phyloP scores from a whole-genome alignment of 129 eudicot species.

The Escallonia herrerae region DNA sequence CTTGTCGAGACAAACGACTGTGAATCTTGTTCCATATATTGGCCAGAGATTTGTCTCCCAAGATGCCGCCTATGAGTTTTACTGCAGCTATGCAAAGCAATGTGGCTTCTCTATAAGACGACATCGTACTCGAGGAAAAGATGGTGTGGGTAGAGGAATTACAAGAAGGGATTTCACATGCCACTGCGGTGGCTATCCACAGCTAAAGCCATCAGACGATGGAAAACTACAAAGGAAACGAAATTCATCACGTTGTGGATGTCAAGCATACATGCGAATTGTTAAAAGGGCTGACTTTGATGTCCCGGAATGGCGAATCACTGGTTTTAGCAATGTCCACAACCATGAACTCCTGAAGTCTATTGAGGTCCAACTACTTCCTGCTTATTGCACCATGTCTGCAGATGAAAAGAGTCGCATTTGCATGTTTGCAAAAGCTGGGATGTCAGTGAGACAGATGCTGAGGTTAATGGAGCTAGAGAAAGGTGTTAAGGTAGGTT shows the following conservation, averaged over 20 bases:
- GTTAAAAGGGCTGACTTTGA: slow-evolving; percentile 65
- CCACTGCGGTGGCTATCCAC: slow-evolving; percentile 85
- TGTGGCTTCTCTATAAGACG: slow-evolving; percentile 86
- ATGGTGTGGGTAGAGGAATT: slow-evolving; percentile 83
- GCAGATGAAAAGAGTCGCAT: slow-evolving; percentile 84
- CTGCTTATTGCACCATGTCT: slow-evolving; percentile 60
- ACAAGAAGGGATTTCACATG: slow-evolving; percentile 86
- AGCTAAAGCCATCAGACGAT: slow-evolving; percentile 62
- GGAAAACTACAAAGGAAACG: slow-evolving; percentile 76
- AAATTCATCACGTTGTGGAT: slow-evolving; percentile 83
- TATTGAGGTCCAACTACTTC: slow-evolving; percentile 46
- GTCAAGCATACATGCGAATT: slow-evolving; percentile 81
- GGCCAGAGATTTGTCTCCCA: slow-evolving; percentile 92
- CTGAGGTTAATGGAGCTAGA: slow-evolving; percentile 79
- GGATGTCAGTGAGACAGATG: slow-evolving; percentile 91
- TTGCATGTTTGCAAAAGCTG: slow-evolving; percentile 86
- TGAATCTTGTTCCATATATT: slow-evolving; percentile 69
- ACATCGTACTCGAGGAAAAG: slow-evolving; percentile 82
- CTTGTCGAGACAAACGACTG: slow-evolving; percentile 68
- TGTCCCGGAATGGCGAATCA: slow-evolving; percentile 90
- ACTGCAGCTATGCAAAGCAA: slow-evolving; percentile 83
- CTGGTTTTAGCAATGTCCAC: slow-evolving; percentile 70
- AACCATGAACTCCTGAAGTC: slow-evolving; percentile 69
- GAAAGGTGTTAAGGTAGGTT: slow-evolving; percentile 79
- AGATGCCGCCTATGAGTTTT: slow-evolving; percentile 89